Evolutionary conservation across 2,329 filamentous ascomycete species (phyloP), one percentile per base, ranked within the genome.

Genomic region (Diaporthe sp.): DNA sequence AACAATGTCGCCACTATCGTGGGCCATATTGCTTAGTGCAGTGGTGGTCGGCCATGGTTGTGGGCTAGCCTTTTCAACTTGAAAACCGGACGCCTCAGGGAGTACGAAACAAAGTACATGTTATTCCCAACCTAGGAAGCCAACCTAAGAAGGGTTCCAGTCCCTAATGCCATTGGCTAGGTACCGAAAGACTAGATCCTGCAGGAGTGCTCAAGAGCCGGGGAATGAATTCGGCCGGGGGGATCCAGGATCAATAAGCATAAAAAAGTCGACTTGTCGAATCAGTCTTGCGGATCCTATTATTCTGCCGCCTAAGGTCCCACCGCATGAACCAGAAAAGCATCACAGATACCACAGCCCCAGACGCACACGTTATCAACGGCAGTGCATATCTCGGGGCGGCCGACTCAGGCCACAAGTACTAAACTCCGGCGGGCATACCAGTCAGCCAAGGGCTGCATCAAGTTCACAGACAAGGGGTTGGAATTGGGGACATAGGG

Each of bases 301-400:
- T 51, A 19, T 66, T 66, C 30, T 66, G 42, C 30, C 30, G 61
- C 22, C 61, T 50, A 6, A 66, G 61, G 22, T 66, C 42, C 61
- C 61, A 66, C 12, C 30, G 35, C 61, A 66, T n/a, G 8, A 66
- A 12, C 61, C 61, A 66, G 30, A 66, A 50, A n/a, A 66, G 42
- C 1, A 66, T 35, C 13, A 66, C 13, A 22, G 61, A 51, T 13
- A 37, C 44, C 30, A 19, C 42, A 51, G 61, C 61, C 7, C 61
- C 61, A 1, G 30, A 66, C 2, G 70, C 50, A 19, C 70, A 56
- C 13, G 59, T 39, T 7, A 53, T 53, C 9, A 72, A 22, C 27
- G 70, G 70, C 19, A 72, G 47, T 4, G 53, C 53, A 56, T 72
- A 72, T 22, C 59, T 17, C 10, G 70, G 70, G 1, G 70, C 70